These are phyloP conservation scores for Dendrobium officinale DNA, from an alignment of 106 monocot species.

Conservation along the genomic window DNA sequence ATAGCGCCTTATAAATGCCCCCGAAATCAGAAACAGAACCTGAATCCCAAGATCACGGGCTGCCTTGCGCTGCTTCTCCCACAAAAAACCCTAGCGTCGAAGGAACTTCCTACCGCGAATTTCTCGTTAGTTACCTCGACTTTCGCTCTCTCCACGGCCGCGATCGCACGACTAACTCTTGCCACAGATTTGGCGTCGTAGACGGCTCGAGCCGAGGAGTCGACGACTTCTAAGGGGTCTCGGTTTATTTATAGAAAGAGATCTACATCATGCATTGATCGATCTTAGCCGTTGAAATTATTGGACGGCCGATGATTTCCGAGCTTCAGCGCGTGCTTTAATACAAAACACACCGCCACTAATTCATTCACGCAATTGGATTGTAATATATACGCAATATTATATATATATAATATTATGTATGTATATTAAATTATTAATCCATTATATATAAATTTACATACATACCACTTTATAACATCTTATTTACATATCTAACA, in stretches of 20 bases:
- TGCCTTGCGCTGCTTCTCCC: background rate
- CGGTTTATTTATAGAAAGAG: background rate
- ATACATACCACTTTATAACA: too few relatives aligned
- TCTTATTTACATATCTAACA: too few relatives aligned
- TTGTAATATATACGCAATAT: too few relatives aligned
- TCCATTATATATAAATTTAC: too few relatives aligned
- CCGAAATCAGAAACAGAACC: background rate
- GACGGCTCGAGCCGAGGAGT: background rate
- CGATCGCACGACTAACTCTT: background rate
- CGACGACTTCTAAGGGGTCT: background rate
- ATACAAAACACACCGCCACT: too few relatives aligned
- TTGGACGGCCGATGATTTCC: too few relatives aligned
- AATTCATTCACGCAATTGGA: too few relatives aligned
- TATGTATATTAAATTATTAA: too few relatives aligned
- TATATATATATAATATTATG: too few relatives aligned
- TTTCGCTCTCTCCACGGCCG: background rate
- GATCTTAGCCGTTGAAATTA: too few relatives aligned
- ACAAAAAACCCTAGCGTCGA: background rate
- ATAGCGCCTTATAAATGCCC: background rate
- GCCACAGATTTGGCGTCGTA: background rate
- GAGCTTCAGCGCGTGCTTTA: too few relatives aligned
- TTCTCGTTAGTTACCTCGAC: background rate
- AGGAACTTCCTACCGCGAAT: background rate
- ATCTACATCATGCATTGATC: too few relatives aligned
- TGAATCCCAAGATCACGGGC: background rate